Evolutionary conservation across 2,329 filamentous ascomycete species (phyloP).

Genomic region (Pseudopithomyces chartarum): DNA sequence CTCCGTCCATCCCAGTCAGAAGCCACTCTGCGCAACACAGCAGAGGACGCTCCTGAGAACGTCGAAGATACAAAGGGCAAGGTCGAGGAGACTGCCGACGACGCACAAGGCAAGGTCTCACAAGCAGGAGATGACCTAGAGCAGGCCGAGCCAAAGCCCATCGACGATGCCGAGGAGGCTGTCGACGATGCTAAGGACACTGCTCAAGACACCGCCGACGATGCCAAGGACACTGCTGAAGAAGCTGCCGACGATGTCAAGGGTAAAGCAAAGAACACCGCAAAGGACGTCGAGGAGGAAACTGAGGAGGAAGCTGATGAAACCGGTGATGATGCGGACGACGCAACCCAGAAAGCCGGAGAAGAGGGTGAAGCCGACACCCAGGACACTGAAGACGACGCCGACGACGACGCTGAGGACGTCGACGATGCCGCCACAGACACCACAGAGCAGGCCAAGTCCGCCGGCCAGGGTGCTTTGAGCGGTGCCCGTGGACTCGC

Average conservation of each 20-base stretch:
- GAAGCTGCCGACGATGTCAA: conserved; percentile 29
- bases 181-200: conserved; percentile 28
- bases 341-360: conserved; percentile 22
- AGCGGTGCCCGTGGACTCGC: conserved; percentile 53
- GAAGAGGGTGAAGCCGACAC: conserved; percentile 21
- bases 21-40: conserved; percentile 37
- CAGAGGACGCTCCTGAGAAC: conserved; percentile 34
- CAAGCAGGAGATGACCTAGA: conserved; percentile 52
- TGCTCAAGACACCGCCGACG: conserved; percentile 29
- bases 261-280: conserved; percentile 50
- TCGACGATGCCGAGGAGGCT: conserved; percentile 47
- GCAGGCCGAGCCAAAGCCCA: conserved; percentile 53
- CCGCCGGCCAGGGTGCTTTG: conserved; percentile 46
- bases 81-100: conserved; percentile 39
- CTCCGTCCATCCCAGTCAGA: conserved; percentile 33
- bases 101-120: conserved; percentile 53
- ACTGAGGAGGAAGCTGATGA: conserved; percentile 19
- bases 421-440: conserved; percentile 39
- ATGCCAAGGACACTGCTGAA: conserved; percentile 19
- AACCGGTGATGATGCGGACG: conserved; percentile 45
- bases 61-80: conserved; percentile 33
- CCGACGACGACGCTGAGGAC: conserved; percentile 47
- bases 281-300: conserved; percentile 45
- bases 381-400: conserved; percentile 45
- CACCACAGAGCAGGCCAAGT: conserved; percentile 40